Percentiles rank a stretch among this genome's conserved stretches.
These are phyloP conservation scores for Penicillium pulvis DNA, from an alignment of 495 filamentous ascomycete genomes.

Conservation along the genomic window DNA sequence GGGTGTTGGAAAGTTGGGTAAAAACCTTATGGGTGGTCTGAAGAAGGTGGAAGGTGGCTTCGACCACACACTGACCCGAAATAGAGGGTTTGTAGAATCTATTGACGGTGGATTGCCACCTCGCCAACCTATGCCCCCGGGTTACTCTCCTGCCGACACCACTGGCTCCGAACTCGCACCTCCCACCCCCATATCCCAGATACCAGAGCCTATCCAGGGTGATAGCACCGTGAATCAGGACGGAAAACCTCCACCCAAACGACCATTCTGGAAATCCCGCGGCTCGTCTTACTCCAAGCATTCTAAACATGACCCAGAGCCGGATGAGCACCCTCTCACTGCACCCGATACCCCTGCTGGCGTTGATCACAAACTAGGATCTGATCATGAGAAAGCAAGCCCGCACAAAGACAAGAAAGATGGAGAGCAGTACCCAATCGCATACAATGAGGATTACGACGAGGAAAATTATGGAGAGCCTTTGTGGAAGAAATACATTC, in stretches of 20 bases:
- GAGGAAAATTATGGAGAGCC: slow-evolving; percentile 66
- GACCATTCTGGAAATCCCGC: slow-evolving; percentile 49
- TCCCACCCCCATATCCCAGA: neutral
- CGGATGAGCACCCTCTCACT: slow-evolving; percentile 46
- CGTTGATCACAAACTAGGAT: slow-evolving; percentile 19
- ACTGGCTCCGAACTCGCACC: neutral
- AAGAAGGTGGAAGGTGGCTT: slow-evolving; percentile 47
- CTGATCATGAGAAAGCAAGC: slow-evolving; percentile 21
- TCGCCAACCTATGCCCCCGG: slow-evolving; percentile 7
- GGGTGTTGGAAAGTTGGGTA: slow-evolving; percentile 61
- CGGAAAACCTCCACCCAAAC: slow-evolving; percentile 29
- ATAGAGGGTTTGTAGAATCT: slow-evolving; percentile 50
- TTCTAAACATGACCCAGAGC: slow-evolving; percentile 31
- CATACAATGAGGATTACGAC: slow-evolving; percentile 68
- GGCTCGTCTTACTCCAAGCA: slow-evolving; percentile 27
- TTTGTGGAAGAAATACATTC: slow-evolving; percentile 80
- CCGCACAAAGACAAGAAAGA: slow-evolving; percentile 39
- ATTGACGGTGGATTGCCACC: slow-evolving; percentile 12
- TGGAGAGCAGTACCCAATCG: slow-evolving; percentile 66
- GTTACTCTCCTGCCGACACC: slow-evolving; percentile 4
- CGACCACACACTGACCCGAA: slow-evolving; percentile 49
- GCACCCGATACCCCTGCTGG: slow-evolving; percentile 32
- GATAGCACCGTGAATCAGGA: slow-evolving; percentile 9
- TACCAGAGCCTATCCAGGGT: slow-evolving; percentile 8
- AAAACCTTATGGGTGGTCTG: slow-evolving; percentile 53